Evolutionary conservation across 768 basidiomycete genomes (phyloP).

Genomic region (Cystobasidium ongulense): DNA sequence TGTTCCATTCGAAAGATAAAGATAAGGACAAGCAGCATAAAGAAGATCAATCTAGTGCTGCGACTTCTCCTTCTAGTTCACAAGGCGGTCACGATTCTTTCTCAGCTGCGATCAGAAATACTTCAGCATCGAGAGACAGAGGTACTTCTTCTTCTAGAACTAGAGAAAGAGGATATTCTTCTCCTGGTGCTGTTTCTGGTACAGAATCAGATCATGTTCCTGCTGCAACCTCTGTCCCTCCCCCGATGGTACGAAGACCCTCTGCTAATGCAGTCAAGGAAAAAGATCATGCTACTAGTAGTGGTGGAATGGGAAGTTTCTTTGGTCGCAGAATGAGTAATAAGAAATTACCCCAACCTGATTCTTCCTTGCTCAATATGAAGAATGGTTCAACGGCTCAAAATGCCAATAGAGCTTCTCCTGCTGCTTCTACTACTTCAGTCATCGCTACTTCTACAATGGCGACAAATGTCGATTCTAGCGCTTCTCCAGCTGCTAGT

Average conservation of each 20-base stretch:
- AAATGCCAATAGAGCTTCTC: neutral
- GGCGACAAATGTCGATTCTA: neutral
- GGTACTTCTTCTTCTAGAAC: neutral
- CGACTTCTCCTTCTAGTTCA: neutral
- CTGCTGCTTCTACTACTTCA: neutral
- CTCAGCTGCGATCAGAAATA: neutral
- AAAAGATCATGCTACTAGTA: neutral
- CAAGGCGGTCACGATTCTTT: neutral
- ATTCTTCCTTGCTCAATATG: conserved; percentile 15
- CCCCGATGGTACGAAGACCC: conserved; percentile 12
- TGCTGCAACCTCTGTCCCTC: neutral
- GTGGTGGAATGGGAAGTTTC: conserved; percentile 7
- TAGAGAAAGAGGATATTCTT: conserved; percentile 25
- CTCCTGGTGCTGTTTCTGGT: conserved; percentile 1
- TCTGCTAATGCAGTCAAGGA: conserved; percentile 1
- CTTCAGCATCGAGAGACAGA: neutral
- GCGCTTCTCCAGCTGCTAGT: conserved; percentile 11
- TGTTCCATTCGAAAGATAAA: conserved; percentile 20
- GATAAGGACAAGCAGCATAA: conserved; percentile 1
- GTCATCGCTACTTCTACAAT: neutral
- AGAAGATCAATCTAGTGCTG: neutral
- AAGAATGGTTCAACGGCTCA: neutral
- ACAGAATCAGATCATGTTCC: conserved; percentile 14
- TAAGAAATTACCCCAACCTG: conserved; percentile 21
- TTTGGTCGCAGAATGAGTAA: conserved; percentile 27